Base-by-base conservation (phyloP, 257 asterid species). In the Lavandula angustifolia region DNA sequence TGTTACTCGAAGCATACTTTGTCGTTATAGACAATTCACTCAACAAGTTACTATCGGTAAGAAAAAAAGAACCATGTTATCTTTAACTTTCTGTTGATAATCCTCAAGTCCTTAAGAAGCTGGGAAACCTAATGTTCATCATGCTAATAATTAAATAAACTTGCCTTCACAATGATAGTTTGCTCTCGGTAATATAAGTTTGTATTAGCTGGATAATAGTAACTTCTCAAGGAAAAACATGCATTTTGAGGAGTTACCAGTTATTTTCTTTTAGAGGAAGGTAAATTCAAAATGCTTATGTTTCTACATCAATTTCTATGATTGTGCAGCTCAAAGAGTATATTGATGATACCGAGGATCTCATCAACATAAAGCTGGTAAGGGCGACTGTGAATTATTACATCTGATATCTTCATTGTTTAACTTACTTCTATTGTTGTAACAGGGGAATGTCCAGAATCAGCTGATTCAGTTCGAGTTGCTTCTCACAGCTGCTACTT, bases 401-500 rank as follows among this genome's bases (percentile, higher is more conserved):
- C 32, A 31, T 55, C 60, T 52, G 40, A 34, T 31, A 35, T 62
- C 48, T 13, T 10, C 14, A 48, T 6, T 17, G 17, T 38, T 40
- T 44, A 40, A 51, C 42, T 53, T 27, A n/a, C 31, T 43, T 31
- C 37, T 71, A 47, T 47, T 56, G 43, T 42, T 57, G 61, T n/a
- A 46, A 73, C 92, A 94, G 99, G 97, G 95, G 33, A 90, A 83
- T 84, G 91, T 94, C 64, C 99, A 90, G 87, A 94, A 94, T 71
- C 99, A 90, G 71, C 79, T 90, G 73, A 94, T 94, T 65, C 85
- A 94, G 70, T 91, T 82, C 50, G 96, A 94, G 88, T 76, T 94
- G 81, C 95, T 94, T 66, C 82, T 94, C 49, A 90, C 98, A n/a
- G 99, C 96, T 9, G 99, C 99, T 31, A 87, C 96, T 14, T 94